Evolutionary conservation across 73 alveolate species (phyloP).

Genomic region (Tetrahymena elliotti): DNA sequence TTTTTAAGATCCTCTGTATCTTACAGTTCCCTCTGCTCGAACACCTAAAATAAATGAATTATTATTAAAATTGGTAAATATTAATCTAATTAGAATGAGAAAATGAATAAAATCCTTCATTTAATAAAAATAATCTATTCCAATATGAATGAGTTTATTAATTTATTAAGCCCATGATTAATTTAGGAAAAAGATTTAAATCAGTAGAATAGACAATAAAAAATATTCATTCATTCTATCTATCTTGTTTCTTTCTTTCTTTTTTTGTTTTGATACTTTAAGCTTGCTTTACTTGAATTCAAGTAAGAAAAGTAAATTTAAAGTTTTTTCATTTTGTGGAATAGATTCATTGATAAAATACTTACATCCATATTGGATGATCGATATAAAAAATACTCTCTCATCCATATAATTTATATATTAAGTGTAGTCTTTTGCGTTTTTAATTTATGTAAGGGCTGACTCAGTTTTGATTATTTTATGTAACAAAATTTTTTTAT

Average conservation of each 20-base stretch:
- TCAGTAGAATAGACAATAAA: too few relatives aligned
- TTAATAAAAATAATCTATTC: too few relatives aligned
- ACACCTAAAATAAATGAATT: background rate
- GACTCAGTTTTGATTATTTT: background rate
- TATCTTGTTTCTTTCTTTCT: background rate
- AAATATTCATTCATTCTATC: background rate
- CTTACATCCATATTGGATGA: background rate
- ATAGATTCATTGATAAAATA: background rate
- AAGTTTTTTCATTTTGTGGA: background rate
- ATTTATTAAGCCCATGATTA: background rate
- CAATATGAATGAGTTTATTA: too few relatives aligned
- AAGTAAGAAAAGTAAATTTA: background rate
- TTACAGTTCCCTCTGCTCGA: background rate
- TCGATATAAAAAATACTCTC: background rate
- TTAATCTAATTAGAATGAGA: too few relatives aligned
- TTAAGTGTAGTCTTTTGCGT: background rate
- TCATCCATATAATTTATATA: too few relatives aligned
- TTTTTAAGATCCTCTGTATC: background rate
- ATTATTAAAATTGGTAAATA: too few relatives aligned
- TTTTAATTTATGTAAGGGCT: background rate
- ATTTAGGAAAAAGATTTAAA: background rate
- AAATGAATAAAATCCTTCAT: too few relatives aligned
- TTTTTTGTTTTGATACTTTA: background rate
- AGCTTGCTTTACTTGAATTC: background rate
- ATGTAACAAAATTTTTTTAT: background rate